Evolutionary conservation across 129 eudicot species (phyloP).

Genomic region (Lactuca saligna): DNA sequence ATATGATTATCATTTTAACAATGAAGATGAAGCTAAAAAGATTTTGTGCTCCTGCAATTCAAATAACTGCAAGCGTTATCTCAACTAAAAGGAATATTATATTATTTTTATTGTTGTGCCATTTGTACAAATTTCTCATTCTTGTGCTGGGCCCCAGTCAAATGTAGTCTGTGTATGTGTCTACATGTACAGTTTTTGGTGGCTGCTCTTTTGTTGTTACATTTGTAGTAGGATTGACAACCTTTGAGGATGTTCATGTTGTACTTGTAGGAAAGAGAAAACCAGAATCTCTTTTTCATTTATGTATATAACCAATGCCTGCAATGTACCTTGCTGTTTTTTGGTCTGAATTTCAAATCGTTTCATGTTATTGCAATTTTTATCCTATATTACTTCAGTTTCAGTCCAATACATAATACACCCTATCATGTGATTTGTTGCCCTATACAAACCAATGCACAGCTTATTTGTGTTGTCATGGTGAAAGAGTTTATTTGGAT

Average conservation of each 20-base stretch:
- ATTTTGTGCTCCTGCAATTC: slow-evolving; percentile 73
- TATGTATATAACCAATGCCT: slow-evolving; percentile 8
- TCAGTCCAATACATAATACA: no score
- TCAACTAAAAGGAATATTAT: slow-evolving; percentile 35
- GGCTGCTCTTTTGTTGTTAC: slow-evolving; percentile 3
- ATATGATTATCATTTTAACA: slow-evolving; percentile 77
- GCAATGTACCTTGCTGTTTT: background rate
- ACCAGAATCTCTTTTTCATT: background rate
- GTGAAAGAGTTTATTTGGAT: no score
- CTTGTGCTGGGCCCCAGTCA: background rate
- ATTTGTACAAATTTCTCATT: slow-evolving; percentile 15
- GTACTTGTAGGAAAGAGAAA: background rate
- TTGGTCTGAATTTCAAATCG: background rate
- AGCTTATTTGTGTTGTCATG: no score
- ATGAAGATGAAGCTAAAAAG: slow-evolving; percentile 85
- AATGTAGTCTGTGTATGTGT: background rate
- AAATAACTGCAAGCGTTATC: slow-evolving; percentile 62
- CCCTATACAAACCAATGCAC: no score
- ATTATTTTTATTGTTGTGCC: background rate
- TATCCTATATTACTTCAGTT: no score
- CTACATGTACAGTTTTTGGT: background rate
- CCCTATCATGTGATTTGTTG: no score
- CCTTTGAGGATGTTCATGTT: background rate
- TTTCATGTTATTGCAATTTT: no score
- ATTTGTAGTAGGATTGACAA: slow-evolving; percentile 3